Conservation (phyloP, 2,329 filamentous ascomycete species). For the Epicoccum nigrum region DNA sequence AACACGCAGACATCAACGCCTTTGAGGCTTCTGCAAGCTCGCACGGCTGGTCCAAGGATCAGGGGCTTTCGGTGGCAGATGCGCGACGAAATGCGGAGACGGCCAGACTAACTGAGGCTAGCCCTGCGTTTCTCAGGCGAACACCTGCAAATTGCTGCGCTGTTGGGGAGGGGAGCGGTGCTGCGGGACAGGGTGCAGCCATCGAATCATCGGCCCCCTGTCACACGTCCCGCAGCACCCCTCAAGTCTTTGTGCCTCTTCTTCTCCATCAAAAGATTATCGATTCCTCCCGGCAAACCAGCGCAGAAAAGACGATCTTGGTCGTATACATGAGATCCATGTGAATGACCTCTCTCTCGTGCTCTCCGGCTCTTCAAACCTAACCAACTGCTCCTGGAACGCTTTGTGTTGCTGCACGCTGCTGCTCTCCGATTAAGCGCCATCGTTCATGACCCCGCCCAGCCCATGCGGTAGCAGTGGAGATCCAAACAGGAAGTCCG, state of each 20-base stretch:
- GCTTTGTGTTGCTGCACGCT: slow-evolving; percentile 45
- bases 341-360: slow-evolving; percentile 35
- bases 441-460: slow-evolving; percentile 34
- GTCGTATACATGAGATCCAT: slow-evolving; percentile 24
- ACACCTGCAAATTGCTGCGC: slow-evolving; percentile 48
- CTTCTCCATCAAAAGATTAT: slow-evolving; percentile 31
- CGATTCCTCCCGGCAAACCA: slow-evolving; percentile 25
- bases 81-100: slow-evolving; percentile 50
- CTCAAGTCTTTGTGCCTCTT: slow-evolving; percentile 28
- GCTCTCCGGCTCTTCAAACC: slow-evolving; percentile 35
- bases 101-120: slow-evolving; percentile 47
- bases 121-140: slow-evolving; percentile 47
- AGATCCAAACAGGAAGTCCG: slow-evolving; percentile 23
- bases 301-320: slow-evolving; percentile 24
- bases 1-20: slow-evolving; percentile 46
- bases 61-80: slow-evolving; percentile 49
- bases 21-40: slow-evolving; percentile 50
- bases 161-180: slow-evolving; percentile 44
- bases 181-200: slow-evolving; percentile 35
- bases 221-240: slow-evolving; percentile 38
- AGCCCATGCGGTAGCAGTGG: slow-evolving; percentile 27
- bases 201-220: slow-evolving; percentile 40
- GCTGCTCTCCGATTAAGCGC: slow-evolving; percentile 45
- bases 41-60: slow-evolving; percentile 47
- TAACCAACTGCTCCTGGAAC: slow-evolving; percentile 30